A percentile compares a stretch with the other conserved stretches of the same genome.
These are phyloP conservation scores for Ganoderma resinaceum DNA, from an alignment of 1,284 basidiomycete species.

Conservation along the genomic window DNA sequence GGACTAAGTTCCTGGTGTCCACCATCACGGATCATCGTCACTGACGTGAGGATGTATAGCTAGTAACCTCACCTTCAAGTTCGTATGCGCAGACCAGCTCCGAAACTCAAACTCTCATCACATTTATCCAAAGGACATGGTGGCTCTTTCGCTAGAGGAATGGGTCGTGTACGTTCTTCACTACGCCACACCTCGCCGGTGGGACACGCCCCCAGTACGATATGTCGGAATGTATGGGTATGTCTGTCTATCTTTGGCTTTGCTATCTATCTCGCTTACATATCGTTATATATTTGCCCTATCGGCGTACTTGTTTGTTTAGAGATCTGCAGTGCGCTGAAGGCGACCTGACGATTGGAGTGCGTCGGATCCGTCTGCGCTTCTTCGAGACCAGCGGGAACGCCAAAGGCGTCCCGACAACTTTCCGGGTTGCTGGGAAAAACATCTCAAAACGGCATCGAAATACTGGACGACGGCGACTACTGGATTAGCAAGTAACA, in stretches of 20 bases:
- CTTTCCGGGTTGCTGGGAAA: constrained; percentile 14
- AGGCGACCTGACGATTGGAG: not conserved
- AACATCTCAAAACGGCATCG: not conserved
- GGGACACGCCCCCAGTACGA: not conserved
- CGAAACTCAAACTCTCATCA: not conserved
- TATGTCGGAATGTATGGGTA: constrained; percentile 2
- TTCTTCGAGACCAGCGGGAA: not conserved
- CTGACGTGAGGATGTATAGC: not conserved
- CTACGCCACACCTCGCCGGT: not conserved
- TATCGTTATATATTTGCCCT: constrained; percentile 4
- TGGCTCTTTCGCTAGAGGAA: not conserved
- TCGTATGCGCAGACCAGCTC: not conserved
- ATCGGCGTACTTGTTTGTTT: not conserved
- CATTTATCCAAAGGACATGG: not conserved
- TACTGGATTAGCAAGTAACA: not conserved
- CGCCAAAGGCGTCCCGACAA: constrained; percentile 19
- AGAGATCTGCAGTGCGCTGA: not conserved
- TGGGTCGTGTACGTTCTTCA: not conserved
- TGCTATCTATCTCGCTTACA: constrained; percentile 19
- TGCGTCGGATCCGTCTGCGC: not conserved
- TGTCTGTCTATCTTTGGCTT: constrained; percentile 7
- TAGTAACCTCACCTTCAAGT: not conserved
- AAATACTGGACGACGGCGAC: not conserved
- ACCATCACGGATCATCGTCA: not conserved
- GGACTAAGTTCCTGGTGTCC: not conserved